A percentile compares a stretch with the other conserved stretches of the same genome.
Conservation (phyloP, 2,329 filamentous ascomycete species). For the Xylaria sp. region DNA sequence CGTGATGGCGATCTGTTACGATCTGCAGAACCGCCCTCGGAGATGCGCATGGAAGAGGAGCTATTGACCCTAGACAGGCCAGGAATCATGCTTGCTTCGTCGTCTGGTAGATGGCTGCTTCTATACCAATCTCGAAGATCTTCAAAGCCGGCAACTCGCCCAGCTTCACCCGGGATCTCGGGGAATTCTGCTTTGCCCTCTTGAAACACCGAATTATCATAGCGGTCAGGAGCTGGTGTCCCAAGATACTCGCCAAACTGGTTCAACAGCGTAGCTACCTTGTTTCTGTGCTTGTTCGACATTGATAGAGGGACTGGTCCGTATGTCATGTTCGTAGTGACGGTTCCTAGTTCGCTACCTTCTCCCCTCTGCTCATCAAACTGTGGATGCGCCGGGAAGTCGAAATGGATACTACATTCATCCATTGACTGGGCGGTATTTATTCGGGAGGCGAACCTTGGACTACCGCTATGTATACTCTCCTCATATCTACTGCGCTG, state of each 20-base stretch:
- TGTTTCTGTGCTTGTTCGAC: constrained; percentile 52
- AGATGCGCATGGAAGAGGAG: constrained; percentile 47
- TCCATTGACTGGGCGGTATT: neutral
- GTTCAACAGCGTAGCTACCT: constrained; percentile 57
- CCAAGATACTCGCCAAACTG: constrained; percentile 59
- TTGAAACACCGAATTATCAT: constrained; percentile 62
- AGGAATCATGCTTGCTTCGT: constrained; percentile 50
- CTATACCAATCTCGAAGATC: constrained; percentile 57
- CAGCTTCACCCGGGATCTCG: constrained; percentile 64
- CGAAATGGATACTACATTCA: neutral
- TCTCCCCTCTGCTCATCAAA: neutral
- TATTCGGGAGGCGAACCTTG: constrained; percentile 4
- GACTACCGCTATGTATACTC: constrained; percentile 20
- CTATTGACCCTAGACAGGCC: constrained; percentile 54
- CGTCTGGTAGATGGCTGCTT: constrained; percentile 39
- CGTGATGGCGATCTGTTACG: constrained; percentile 34
- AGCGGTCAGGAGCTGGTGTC: constrained; percentile 59
- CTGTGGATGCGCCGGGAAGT: neutral
- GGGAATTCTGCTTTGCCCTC: constrained; percentile 63
- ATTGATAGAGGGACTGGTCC: constrained; percentile 24
- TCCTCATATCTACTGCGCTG: constrained; percentile 24
- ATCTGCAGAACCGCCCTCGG: constrained; percentile 40
- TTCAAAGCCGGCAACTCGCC: constrained; percentile 56
- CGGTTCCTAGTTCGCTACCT: constrained; percentile 24
- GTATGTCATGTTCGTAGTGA: constrained; percentile 11